These are phyloP conservation scores for Megacollybia marginata DNA, from an alignment of 768 basidiomycete species.

Conservation along the genomic window DNA sequence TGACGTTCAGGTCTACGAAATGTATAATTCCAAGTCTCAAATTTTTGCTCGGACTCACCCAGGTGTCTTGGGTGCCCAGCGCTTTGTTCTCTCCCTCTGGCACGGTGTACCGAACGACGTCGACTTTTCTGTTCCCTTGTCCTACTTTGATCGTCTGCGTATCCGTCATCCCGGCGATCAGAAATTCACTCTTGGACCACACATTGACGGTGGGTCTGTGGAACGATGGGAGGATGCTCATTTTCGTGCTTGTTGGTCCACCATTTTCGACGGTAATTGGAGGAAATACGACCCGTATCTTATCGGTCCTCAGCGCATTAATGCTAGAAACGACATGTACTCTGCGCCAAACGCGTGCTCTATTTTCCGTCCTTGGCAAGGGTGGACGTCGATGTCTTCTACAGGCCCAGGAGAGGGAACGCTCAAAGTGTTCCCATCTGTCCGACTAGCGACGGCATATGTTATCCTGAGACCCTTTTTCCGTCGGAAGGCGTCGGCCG, in stretches of 20 bases:
- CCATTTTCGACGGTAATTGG: conserved; percentile 39
- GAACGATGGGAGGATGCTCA: conserved; percentile 50
- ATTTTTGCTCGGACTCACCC: conserved; percentile 64
- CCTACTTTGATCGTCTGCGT: conserved; percentile 71
- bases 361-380: conserved; percentile 52
- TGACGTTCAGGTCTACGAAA: conserved; percentile 65
- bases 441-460: conserved; percentile 51
- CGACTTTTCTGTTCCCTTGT: conserved; percentile 50
- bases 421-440: conserved; percentile 51
- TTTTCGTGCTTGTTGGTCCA: conserved; percentile 31
- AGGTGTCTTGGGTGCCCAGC: conserved; percentile 48
- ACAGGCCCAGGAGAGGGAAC: conserved; percentile 59
- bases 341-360: conserved; percentile 48
- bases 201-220: conserved; percentile 44
- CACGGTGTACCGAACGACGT: conserved; percentile 29
- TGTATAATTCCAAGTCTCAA: conserved; percentile 64
- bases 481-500: conserved; percentile 22
- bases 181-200: conserved; percentile 60
- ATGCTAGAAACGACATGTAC: conserved; percentile 56
- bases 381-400: conserved; percentile 44
- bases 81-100: conserved; percentile 52
- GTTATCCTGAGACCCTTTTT: conserved; percentile 64
- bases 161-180: conserved; percentile 68
- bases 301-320: conserved; percentile 31
- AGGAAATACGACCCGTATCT: conserved; percentile 43